A percentile compares a stretch with the other conserved stretches of the same genome.
Evolutionary conservation across 2,329 filamentous ascomycete genomes (phyloP).

Genomic region (Monosporascus sp.): DNA sequence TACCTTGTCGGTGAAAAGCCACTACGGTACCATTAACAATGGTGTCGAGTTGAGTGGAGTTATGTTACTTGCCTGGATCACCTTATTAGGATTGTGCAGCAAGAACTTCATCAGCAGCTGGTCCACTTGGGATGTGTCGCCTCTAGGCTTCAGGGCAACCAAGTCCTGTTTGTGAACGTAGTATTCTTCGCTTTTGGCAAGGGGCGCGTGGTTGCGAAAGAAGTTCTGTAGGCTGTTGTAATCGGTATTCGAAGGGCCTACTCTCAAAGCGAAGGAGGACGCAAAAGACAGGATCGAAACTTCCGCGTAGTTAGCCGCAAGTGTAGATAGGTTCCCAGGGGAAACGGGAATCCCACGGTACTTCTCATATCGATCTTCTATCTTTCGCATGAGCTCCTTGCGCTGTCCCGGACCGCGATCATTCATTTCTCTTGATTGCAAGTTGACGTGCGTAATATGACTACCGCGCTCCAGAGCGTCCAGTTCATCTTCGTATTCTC

Average conservation of each 20-base stretch:
- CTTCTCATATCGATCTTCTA: slow-evolving; percentile 6
- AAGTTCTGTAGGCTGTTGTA: slow-evolving; percentile 1
- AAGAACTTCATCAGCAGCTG: slow-evolving; percentile 1
- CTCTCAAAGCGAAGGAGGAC: neutral
- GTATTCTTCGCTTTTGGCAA: neutral
- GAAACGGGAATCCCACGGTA: slow-evolving; percentile 5
- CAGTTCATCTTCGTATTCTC: slow-evolving; percentile 2
- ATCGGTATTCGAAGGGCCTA: slow-evolving; percentile 1
- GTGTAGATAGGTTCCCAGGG: neutral
- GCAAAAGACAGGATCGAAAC: slow-evolving; percentile 1
- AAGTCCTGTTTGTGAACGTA: slow-evolving; percentile 4
- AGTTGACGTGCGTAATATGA: neutral
- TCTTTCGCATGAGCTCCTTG: neutral
- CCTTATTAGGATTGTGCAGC: neutral
- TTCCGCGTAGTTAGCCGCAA: neutral
- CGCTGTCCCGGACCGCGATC: neutral
- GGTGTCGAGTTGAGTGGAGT: neutral
- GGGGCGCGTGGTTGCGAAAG: neutral
- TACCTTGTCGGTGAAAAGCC: slow-evolving; percentile 2
- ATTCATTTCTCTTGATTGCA: neutral
- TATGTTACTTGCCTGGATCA: slow-evolving; percentile 1
- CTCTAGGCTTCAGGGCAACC: neutral
- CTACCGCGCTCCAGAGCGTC: neutral
- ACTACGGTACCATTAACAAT: neutral
- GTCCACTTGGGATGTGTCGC: slow-evolving; percentile 5